A percentile compares a stretch with the other conserved stretches of the same genome.
phyloP scores from a whole-genome alignment of 352 stramenopile species.

The Plasmopara muralis region DNA sequence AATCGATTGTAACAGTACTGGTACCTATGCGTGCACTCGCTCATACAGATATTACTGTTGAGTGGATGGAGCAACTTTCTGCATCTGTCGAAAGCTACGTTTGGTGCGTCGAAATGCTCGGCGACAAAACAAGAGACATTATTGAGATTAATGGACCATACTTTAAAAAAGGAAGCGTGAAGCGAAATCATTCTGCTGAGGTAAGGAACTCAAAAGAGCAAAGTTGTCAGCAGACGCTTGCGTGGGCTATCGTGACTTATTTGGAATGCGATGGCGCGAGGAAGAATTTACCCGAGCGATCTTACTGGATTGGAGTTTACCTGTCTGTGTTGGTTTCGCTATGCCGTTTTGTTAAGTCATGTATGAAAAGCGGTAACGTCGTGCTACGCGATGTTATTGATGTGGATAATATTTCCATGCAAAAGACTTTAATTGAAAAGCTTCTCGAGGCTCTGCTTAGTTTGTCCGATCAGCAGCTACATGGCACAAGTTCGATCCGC shows the following conservation, averaged over 20 bases:
- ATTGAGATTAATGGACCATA: constrained; percentile 4
- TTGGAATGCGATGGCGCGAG: constrained; percentile 25
- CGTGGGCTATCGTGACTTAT: constrained; percentile 34
- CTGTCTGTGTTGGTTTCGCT: constrained; percentile 23
- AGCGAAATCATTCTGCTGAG: constrained; percentile 27
- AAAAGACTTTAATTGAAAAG: constrained; percentile 15
- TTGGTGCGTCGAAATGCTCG: constrained; percentile 50
- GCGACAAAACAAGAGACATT: constrained; percentile 19
- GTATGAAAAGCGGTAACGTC: constrained; percentile 7
- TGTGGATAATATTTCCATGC: constrained; percentile 18
- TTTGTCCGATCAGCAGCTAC: constrained; percentile 8
- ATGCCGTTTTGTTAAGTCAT: constrained; percentile 22
- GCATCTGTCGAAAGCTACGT: constrained; percentile 51
- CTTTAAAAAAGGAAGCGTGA: constrained; percentile 13
- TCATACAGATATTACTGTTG: constrained; percentile 21
- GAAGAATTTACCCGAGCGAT: constrained; percentile 7
- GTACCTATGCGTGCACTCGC: constrained; percentile 40
- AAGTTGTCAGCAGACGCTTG: constrained; percentile 22
- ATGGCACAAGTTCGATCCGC: constrained; percentile 8
- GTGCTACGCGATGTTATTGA: constrained; percentile 17
- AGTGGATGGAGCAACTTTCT: constrained; percentile 61
- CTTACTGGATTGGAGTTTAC: constrained; percentile 19
- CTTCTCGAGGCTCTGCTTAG: constrained; percentile 19
- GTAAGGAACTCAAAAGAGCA: background rate
- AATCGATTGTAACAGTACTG: constrained; percentile 29